These are phyloP conservation scores for Phytophthora syringae DNA, from an alignment of 352 stramenopile genomes.

Conservation along the genomic window DNA sequence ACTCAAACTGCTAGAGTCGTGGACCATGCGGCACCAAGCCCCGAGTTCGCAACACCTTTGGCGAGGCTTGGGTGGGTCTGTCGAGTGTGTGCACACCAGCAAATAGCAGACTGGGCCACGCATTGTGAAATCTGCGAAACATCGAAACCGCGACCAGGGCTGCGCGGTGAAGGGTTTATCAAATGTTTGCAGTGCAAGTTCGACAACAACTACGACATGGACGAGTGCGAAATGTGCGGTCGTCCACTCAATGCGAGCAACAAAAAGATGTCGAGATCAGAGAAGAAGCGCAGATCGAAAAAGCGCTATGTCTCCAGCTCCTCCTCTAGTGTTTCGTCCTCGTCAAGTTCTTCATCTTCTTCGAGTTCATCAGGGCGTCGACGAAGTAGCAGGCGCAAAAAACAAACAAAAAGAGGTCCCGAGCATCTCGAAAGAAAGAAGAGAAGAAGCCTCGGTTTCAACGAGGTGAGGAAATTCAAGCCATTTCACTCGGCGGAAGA, in stretches of 20 bases:
- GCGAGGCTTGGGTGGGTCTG: conserved; percentile 65
- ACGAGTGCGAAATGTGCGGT: conserved; percentile 74
- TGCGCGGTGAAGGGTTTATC: conserved; percentile 56
- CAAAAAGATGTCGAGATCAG: conserved; percentile 36
- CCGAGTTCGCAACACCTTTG: conserved; percentile 39
- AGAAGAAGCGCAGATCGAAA: conserved; percentile 47
- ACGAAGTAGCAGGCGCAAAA: conserved; percentile 41
- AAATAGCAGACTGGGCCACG: conserved; percentile 72
- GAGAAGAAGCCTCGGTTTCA: conserved; percentile 46
- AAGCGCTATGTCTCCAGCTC: conserved; percentile 46
- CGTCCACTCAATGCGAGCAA: conserved; percentile 40
- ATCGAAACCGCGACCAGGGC: conserved; percentile 56
- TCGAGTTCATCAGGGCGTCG: conserved; percentile 28
- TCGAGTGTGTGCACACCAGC: conserved; percentile 71
- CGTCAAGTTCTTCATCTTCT: conserved; percentile 42
- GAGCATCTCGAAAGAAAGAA: conserved; percentile 29
- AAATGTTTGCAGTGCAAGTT: conserved; percentile 76
- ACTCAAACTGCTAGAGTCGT: conserved; percentile 34
- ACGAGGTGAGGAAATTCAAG: conserved; percentile 68
- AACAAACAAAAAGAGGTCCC: conserved; percentile 37
- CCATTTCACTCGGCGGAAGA: conserved; percentile 51
- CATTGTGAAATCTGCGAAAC: conserved; percentile 80
- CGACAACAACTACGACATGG: conserved; percentile 79
- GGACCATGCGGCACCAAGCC: conserved; percentile 34
- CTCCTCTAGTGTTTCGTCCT: conserved; percentile 40